These are phyloP conservation scores for Boletus holoroseus DNA, from an alignment of 1,284 basidiomycete species.

Conservation along the genomic window DNA sequence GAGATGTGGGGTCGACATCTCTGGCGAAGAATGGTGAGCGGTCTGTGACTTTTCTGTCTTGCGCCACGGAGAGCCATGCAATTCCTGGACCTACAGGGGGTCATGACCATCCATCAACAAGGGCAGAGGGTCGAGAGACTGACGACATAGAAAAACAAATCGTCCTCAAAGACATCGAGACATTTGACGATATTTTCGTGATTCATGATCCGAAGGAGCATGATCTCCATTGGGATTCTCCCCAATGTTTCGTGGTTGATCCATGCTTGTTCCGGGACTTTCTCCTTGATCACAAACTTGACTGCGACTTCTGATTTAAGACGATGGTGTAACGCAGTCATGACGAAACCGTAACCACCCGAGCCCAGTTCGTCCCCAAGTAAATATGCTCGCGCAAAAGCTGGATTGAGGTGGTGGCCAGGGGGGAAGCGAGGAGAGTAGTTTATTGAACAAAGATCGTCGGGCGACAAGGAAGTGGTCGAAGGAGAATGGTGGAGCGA, in stretches of 20 bases:
- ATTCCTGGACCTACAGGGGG: conserved; percentile 71
- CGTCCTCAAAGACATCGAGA: conserved; percentile 79
- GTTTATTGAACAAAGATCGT: conserved; percentile 33
- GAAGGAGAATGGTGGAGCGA: conserved; percentile 7
- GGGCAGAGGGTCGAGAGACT: conserved; percentile 28
- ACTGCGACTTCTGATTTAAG: conserved; percentile 74
- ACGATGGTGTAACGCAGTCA: conserved; percentile 61
- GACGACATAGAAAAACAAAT: conserved; percentile 81
- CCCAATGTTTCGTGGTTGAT: conserved; percentile 59
- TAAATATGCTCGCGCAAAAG: conserved; percentile 63
- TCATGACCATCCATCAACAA: conserved; percentile 1
- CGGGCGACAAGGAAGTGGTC: not conserved
- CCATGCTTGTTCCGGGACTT: conserved; percentile 78
- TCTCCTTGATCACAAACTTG: conserved; percentile 88
- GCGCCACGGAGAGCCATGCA: conserved; percentile 85
- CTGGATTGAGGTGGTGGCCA: conserved; percentile 57
- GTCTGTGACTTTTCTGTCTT: conserved; percentile 31
- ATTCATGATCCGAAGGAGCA: conserved; percentile 67
- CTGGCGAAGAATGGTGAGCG: conserved; percentile 22
- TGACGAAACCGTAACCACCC: conserved; percentile 91
- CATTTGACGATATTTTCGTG: conserved; percentile 82
- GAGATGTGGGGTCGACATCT: conserved; percentile 31
- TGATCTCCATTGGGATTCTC: conserved; percentile 74
- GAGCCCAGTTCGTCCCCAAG: conserved; percentile 80
- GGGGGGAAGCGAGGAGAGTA: conserved; percentile 57